Evolutionary conservation across 495 filamentous ascomycete genomes (phyloP).

Genomic region (Platismatia glauca): DNA sequence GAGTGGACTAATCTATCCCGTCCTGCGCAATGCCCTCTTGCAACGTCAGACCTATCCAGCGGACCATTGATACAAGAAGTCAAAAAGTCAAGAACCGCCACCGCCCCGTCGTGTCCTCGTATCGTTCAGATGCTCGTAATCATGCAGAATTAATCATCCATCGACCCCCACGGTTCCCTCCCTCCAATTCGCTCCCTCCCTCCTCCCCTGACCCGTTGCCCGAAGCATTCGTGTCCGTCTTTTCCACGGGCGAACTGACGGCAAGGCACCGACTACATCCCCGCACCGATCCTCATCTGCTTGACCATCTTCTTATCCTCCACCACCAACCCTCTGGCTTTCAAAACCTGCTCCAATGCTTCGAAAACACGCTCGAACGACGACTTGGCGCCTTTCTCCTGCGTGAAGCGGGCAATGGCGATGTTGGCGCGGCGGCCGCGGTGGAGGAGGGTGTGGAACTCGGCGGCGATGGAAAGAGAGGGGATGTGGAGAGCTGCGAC

Average conservation of each 20-base stretch:
- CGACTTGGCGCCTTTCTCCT: conserved; percentile 76
- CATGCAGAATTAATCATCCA: background rate
- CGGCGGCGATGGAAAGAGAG: conserved; percentile 67
- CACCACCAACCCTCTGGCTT: conserved; percentile 53
- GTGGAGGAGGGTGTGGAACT: conserved; percentile 78
- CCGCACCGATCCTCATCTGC: conserved; percentile 19
- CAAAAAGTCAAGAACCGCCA: background rate
- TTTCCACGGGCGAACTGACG: background rate
- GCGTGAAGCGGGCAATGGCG: conserved; percentile 73
- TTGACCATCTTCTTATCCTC: conserved; percentile 37
- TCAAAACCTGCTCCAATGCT: conserved; percentile 53
- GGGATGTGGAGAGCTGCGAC: conserved; percentile 59
- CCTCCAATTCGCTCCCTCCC: background rate
- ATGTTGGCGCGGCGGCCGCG: conserved; percentile 60
- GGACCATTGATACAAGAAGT: background rate
- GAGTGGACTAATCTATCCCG: background rate
- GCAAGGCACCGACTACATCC: conserved; percentile 13
- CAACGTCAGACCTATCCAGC: conserved; percentile 8
- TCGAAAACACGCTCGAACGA: conserved; percentile 80
- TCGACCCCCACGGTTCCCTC: background rate
- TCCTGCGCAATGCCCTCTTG: background rate
- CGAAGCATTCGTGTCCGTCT: background rate
- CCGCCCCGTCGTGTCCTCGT: background rate
- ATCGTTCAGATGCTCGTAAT: background rate
- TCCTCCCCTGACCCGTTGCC: no score